These are phyloP conservation scores for Mycena kentingensis DNA, from an alignment of 768 basidiomycete species.

Conservation along the genomic window DNA sequence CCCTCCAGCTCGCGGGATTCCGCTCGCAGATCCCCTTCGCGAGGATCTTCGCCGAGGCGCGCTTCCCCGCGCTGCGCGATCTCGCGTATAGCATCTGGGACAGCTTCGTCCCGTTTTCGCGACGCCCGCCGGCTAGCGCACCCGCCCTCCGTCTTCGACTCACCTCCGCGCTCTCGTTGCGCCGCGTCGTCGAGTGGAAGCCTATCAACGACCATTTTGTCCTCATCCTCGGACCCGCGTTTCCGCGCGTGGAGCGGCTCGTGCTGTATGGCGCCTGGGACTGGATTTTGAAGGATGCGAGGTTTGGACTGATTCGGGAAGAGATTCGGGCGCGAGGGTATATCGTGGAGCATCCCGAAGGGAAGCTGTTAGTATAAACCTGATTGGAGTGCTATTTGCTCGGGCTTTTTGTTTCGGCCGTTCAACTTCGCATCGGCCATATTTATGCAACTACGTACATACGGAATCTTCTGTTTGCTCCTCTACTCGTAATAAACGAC, in stretches of 20 bases:
- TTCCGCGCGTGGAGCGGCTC: not conserved
- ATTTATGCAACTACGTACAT: too few species aligned
- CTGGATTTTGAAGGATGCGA: not conserved
- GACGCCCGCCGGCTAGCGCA: not conserved
- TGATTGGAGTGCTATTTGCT: too few species aligned
- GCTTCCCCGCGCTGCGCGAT: not conserved
- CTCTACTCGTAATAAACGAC: too few species aligned
- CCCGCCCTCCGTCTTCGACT: constrained; percentile 4
- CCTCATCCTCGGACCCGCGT: not conserved
- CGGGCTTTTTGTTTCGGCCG: too few species aligned
- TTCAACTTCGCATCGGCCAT: too few species aligned
- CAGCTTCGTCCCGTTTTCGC: not conserved
- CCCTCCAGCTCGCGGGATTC: not conserved
- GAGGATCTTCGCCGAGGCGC: not conserved
- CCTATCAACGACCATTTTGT: constrained; percentile 5
- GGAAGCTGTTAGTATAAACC: too few species aligned
- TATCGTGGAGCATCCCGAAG: not conserved
- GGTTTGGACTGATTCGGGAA: not conserved
- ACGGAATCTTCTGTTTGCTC: too few species aligned
- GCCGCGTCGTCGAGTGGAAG: not conserved
- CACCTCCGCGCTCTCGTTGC: not conserved
- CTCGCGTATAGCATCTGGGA: not conserved
- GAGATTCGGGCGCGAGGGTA: not conserved
- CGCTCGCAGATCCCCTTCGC: not conserved
- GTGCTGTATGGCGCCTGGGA: constrained; percentile 3